Base-by-base conservation (phyloP, 1,284 basidiomycete species). In the Spongiforma sp. region DNA sequence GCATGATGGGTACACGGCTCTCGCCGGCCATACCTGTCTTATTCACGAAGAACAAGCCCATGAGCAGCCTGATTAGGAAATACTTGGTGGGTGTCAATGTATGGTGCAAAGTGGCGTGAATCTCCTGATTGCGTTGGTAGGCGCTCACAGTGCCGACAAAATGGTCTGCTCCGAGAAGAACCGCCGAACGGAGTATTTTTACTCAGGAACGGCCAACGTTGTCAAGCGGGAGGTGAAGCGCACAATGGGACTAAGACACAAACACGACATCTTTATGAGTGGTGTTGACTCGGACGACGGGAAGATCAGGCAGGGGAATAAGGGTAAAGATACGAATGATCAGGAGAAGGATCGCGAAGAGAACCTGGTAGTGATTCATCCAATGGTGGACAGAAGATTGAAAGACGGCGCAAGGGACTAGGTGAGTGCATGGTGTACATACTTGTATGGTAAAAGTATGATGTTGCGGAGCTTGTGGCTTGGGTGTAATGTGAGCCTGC, bases 1-100 rank as follows among this genome's bases (percentile, higher is more conserved):
- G 0, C 89, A 94, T 67, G 95, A 97, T 73, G 95, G 95, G 0
- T 98, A 90, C 75, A 78, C 82, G 1, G 83, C 89, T 0, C 81
- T 98, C 46, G 88, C 87, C 69, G 87, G 86, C 8, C 84, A 87
- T 37, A 77, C 83, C 62, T 90, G 90, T 70, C 83, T 96, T 39
- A 84, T 97, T 26, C 93, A 96, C 70, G 90, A 95, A 68, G 95
- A 98, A 76, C 86, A 86, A 91, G 68, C 82, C 94, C 65, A 90
- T 94, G 87, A 93, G 90, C 72, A 81, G 84, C 26, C 88, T 97
- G 61, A 91, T 97, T 33, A 85, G 95, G 67, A 92, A 91, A 70
- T 96, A 95, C 77, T 80, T 32, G 95, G 94, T 93, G 67, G 64
- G 87, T 61, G 32, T 39, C 12, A 17, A 59, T 52, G 37, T 15